Evolutionary conservation across 2,329 filamentous ascomycete species (phyloP).

Genomic region (Calonectria montana): DNA sequence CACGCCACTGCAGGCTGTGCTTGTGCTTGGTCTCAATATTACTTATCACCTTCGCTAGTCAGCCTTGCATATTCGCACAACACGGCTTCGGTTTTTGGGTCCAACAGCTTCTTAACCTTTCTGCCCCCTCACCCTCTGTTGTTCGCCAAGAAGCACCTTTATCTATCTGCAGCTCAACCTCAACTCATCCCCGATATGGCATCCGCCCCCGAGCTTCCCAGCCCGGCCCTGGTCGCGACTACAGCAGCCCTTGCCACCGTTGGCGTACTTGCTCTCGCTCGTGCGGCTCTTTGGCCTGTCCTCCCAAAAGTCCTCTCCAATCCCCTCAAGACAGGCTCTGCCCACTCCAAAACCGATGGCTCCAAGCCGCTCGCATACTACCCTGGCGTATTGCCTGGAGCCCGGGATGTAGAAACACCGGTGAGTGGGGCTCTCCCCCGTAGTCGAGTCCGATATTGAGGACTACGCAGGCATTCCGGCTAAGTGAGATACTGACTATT

Average conservation of each 20-base stretch:
- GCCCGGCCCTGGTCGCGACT: constrained; percentile 48
- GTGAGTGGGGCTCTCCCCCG: constrained; percentile 48
- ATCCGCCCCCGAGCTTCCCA: constrained; percentile 21
- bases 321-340: constrained; percentile 56
- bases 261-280: constrained; percentile 50
- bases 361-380: constrained; percentile 64
- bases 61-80: constrained; percentile 5
- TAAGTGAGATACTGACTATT: not conserved
- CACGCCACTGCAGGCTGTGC: not conserved
- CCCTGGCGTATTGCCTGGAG: constrained; percentile 76
- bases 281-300: constrained; percentile 53
- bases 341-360: constrained; percentile 50
- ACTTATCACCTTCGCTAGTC: constrained; percentile 4
- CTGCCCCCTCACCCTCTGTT: not conserved
- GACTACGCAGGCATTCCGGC: not conserved
- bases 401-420: constrained; percentile 77
- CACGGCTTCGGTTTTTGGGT: not conserved
- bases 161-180: not conserved
- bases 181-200: not conserved
- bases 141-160: not conserved
- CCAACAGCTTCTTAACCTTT: not conserved
- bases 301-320: constrained; percentile 54
- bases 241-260: constrained; percentile 57
- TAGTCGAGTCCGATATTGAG: not conserved
- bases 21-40: not conserved